These are phyloP conservation scores for Pterula multifida DNA, from an alignment of 1,284 basidiomycete genomes.

Conservation along the genomic window DNA sequence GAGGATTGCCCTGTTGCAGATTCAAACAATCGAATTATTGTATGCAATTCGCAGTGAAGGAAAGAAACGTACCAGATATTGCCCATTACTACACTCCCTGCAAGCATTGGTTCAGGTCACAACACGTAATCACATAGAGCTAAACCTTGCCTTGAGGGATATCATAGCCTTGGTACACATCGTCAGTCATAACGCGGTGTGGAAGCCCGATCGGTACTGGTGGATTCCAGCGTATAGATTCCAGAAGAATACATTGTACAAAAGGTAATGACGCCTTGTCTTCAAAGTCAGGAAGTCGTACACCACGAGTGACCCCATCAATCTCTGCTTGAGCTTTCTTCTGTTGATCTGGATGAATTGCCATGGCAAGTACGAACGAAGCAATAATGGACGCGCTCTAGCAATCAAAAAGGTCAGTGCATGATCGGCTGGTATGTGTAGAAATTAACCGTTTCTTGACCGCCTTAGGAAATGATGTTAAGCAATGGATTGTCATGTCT, in stretches of 20 bases:
- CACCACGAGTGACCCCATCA: conserved; percentile 13
- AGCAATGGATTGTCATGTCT: too few species aligned
- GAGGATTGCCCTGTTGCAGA: conserved; percentile 7
- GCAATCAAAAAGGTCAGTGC: neutral
- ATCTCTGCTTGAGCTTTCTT: conserved; percentile 15
- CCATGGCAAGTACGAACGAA: conserved; percentile 14
- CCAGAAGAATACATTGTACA: conserved; percentile 13
- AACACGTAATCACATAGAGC: neutral
- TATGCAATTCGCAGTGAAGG: too few species aligned
- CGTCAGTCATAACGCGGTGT: conserved; percentile 15
- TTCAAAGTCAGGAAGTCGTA: conserved; percentile 15
- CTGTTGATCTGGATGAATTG: conserved; percentile 15
- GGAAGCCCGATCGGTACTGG: conserved; percentile 12
- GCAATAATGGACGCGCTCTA: neutral
- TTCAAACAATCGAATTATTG: conserved; percentile 8
- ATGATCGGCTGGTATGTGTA: too few species aligned
- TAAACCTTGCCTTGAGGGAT: conserved; percentile 17
- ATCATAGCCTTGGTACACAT: conserved; percentile 18
- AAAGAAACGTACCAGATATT: neutral
- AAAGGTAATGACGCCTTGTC: conserved; percentile 15
- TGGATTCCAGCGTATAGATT: conserved; percentile 12
- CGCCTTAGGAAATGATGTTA: neutral
- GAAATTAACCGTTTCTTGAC: neutral
- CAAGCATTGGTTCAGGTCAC: neutral
- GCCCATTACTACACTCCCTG: neutral